Evolutionary conservation across 1,284 basidiomycete genomes (phyloP), one percentile per base, ranked within the genome.

Genomic region (Cryptococcus amylolentus): DNA sequence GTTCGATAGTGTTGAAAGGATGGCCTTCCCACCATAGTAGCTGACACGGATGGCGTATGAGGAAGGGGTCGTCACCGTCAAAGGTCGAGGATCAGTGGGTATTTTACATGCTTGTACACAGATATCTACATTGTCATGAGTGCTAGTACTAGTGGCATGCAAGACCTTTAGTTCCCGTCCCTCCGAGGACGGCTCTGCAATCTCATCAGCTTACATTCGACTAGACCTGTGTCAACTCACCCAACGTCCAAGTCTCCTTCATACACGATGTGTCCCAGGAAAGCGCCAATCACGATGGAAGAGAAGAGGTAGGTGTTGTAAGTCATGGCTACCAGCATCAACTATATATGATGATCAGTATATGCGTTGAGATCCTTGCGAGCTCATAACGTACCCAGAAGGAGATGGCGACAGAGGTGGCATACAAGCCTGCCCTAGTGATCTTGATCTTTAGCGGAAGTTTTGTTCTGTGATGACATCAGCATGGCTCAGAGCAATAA

Each of bases 281-380:
- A 74, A 6, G 77, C 69, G 7, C 78, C 78, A 7, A 77, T 23
- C 14, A 79, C 64, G 46, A 79, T 75, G 1, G 77, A 72, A 10
- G 60, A 45, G 60, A 77, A 77, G 55, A 79, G 75, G 57, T 68
- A 79, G 14, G 72, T 72, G 55, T 77, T 76, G 67, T 76, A 79
- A 5, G 77, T 77, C 78, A 79, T 79, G 9, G 78, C 75, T 31
- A 78, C 78, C 41, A 79, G 68, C 78, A 79, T 79, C 58, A 79
- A 69, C 75, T 77, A 56, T n/a, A 14, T 3, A 35, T 10, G 31
- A 10, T 10, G 31, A 35, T 18, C 23, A 38, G 4, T 20, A 49
- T 28, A 58, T 16, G 31, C 40, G 38, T n/a, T 14, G n/a, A 18
- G 23, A 40, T 48, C 8, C 5, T 45, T 46, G 45, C 9, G 2